Evolutionary conservation across 2,329 filamentous ascomycete genomes (phyloP).

Genomic region (Colletotrichum tamarilloi): DNA sequence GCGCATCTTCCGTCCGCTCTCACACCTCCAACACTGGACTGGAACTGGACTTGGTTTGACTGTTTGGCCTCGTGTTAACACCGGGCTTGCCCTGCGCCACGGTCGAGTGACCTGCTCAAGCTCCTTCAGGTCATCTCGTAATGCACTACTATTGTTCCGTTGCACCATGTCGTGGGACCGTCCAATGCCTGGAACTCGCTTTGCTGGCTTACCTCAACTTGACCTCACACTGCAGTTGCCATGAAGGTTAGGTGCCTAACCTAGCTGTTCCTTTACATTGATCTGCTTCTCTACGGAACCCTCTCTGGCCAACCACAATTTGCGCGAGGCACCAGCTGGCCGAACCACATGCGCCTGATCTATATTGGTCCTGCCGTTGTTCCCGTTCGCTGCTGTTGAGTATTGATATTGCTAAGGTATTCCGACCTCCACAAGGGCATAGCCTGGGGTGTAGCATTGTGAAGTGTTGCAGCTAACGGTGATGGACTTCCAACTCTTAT

Average conservation of each 20-base stretch:
- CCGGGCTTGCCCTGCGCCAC: constrained; percentile 10
- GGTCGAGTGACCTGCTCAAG: neutral
- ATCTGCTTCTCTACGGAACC: neutral
- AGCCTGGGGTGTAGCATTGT: neutral
- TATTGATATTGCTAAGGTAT: neutral
- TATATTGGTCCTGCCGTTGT: constrained; percentile 20
- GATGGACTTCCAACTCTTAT: neutral
- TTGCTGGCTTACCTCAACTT: neutral
- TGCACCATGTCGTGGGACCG: neutral
- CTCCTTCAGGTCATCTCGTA: neutral
- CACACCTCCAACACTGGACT: constrained; percentile 3
- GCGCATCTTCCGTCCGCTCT: constrained; percentile 1
- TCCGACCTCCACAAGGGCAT: neutral
- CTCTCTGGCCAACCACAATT: constrained; percentile 12
- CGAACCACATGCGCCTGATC: constrained; percentile 1
- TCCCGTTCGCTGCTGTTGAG: constrained; percentile 3
- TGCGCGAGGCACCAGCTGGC: neutral
- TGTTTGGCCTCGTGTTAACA: constrained; percentile 3
- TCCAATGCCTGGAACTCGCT: too few species aligned
- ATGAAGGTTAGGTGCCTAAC: neutral
- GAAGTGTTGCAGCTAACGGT: neutral
- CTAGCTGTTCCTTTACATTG: neutral
- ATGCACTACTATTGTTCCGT: neutral
- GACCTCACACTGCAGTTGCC: neutral
- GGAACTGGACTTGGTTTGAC: neutral